Conservation (phyloP, 768 basidiomycete genomes). For the Phylloporus arenicola region DNA sequence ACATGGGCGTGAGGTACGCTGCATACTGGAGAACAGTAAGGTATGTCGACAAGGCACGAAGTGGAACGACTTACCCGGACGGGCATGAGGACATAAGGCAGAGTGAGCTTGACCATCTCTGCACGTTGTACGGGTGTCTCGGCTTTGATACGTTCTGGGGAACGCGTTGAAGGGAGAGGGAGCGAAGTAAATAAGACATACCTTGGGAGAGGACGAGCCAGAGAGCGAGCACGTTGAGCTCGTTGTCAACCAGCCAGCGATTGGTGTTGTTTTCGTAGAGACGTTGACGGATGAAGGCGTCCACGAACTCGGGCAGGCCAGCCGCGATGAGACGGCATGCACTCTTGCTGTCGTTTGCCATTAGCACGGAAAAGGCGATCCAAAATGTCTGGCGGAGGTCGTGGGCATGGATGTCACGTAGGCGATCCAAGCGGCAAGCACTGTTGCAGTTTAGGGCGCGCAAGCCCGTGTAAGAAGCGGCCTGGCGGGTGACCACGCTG, state of each 20-base stretch:
- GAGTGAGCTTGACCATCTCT: slow-evolving; percentile 29
- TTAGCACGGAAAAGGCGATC: slow-evolving; percentile 39
- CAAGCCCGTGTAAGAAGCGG: no score
- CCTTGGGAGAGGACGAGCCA: slow-evolving; percentile 56
- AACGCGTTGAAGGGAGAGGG: slow-evolving; percentile 10
- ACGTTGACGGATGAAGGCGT: slow-evolving; percentile 38
- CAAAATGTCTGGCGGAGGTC: no score
- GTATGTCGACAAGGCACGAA: not conserved
- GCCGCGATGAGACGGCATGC: slow-evolving; percentile 49
- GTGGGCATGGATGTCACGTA: no score
- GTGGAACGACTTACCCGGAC: slow-evolving; percentile 35
- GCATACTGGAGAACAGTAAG: slow-evolving; percentile 42
- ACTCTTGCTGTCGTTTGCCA: slow-evolving; percentile 67
- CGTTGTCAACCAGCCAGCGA: slow-evolving; percentile 56
- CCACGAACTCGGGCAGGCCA: slow-evolving; percentile 42
- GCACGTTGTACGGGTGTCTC: slow-evolving; percentile 25
- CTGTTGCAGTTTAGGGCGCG: no score
- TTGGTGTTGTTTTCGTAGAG: slow-evolving; percentile 39
- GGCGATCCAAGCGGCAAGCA: no score
- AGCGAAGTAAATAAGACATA: slow-evolving; percentile 23
- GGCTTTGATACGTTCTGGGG: slow-evolving; percentile 26
- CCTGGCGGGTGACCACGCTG: no score
- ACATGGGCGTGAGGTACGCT: slow-evolving; percentile 52
- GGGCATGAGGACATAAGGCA: slow-evolving; percentile 46
- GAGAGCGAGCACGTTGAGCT: slow-evolving; percentile 45